phyloP scores from a whole-genome alignment of 139 green algal genomes.

The Auxenochlorella pyrenoidosa region DNA sequence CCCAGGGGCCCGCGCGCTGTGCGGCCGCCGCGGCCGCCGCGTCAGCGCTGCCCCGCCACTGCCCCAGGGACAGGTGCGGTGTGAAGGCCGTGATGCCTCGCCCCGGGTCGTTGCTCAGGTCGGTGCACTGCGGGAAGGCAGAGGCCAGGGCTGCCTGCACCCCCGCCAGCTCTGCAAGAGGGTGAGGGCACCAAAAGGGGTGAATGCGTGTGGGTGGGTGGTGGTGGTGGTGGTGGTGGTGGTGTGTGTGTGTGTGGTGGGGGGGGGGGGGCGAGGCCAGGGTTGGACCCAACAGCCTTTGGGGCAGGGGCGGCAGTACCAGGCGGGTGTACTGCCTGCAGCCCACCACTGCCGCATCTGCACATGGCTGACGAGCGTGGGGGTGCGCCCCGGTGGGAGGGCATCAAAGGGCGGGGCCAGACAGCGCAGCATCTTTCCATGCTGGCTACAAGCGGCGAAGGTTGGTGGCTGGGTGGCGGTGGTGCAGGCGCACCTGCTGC shows the following conservation, averaged over 20 bases:
- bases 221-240: too few relatives aligned
- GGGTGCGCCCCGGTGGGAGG: background rate
- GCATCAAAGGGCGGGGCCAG: background rate
- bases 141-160: slow-evolving; percentile 56
- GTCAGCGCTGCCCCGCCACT: slow-evolving; percentile 47
- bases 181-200: background rate
- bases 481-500: background rate
- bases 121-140: slow-evolving; percentile 67
- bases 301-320: too few relatives aligned
- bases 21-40: slow-evolving; percentile 37
- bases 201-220: background rate
- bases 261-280: too few relatives aligned
- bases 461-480: too few relatives aligned
- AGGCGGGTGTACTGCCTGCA: too few relatives aligned
- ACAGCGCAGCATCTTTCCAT: background rate
- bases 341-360: too few relatives aligned
- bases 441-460: background rate
- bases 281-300: too few relatives aligned
- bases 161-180: slow-evolving; percentile 34
- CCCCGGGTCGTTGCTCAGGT: slow-evolving; percentile 60
- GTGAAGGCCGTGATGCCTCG: slow-evolving; percentile 60
- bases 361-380: too few relatives aligned
- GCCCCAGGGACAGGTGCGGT: slow-evolving; percentile 77
- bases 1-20: slow-evolving; percentile 4
- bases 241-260: too few relatives aligned